phyloP scores from a whole-genome alignment of 2,329 filamentous ascomycete genomes.

The Ascosphaera pollenicola region DNA sequence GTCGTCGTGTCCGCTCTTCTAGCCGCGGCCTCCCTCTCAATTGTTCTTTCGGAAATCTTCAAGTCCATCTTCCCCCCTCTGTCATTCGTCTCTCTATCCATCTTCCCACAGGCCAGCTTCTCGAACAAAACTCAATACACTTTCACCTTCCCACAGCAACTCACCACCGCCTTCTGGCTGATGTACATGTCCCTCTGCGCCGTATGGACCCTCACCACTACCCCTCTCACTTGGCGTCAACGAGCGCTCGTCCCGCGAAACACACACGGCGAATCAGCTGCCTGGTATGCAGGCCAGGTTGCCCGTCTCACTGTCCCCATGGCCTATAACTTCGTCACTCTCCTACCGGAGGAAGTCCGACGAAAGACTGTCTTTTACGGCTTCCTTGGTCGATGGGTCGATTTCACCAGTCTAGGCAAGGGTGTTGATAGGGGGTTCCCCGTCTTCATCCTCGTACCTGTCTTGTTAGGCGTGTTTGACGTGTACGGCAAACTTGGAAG shows the following conservation, averaged over 20 bases:
- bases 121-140: too few relatives aligned
- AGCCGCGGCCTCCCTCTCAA: constrained; percentile 52
- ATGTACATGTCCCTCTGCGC: constrained; percentile 90
- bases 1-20: constrained; percentile 45
- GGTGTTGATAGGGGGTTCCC: constrained; percentile 83
- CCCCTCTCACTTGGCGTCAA: too few relatives aligned
- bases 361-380: constrained; percentile 62
- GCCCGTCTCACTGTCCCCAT: constrained; percentile 83
- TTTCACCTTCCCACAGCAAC: constrained; percentile 69
- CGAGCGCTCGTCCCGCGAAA: constrained; percentile 74
- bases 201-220: too few relatives aligned
- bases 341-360: constrained; percentile 53
- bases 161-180: constrained; percentile 71
- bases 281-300: constrained; percentile 88
- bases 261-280: constrained; percentile 79
- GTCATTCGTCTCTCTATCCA: constrained; percentile 42
- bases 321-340: constrained; percentile 90
- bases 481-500: constrained; percentile 66
- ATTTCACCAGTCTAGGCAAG: constrained; percentile 58
- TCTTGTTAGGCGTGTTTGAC: constrained; percentile 69
- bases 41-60: constrained; percentile 86
- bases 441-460: constrained; percentile 65
- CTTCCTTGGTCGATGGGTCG: constrained; percentile 65
- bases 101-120: too few relatives aligned
- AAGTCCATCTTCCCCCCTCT: constrained; percentile 59